These are phyloP conservation scores for Phytopythium kandeliae DNA, from an alignment of 352 stramenopile genomes.

Conservation along the genomic window DNA sequence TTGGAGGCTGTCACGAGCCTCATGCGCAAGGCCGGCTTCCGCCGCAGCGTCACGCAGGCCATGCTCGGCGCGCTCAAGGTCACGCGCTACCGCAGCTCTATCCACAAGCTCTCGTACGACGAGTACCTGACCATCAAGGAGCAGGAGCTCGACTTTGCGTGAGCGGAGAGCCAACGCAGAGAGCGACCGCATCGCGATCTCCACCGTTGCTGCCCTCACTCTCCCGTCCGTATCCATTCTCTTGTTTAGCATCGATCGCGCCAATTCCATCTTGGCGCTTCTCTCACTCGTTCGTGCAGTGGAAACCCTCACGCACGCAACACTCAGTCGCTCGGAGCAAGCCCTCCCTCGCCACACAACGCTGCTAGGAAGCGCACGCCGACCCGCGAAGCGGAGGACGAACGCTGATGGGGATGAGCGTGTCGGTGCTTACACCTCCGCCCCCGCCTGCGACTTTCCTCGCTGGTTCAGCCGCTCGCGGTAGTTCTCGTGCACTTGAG, in stretches of 20 bases:
- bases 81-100: slow-evolving; percentile 77
- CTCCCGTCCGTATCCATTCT: neutral
- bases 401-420: neutral
- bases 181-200: neutral
- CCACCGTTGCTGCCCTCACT: neutral
- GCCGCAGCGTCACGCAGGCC: slow-evolving; percentile 37
- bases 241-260: slow-evolving; percentile 4
- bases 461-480: slow-evolving; percentile 61
- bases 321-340: neutral
- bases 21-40: slow-evolving; percentile 75
- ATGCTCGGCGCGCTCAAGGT: slow-evolving; percentile 65
- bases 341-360: neutral
- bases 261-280: neutral
- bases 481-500: slow-evolving; percentile 74
- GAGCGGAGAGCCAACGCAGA: neutral
- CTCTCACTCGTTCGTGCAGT: neutral
- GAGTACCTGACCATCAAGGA: slow-evolving; percentile 71
- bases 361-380: neutral
- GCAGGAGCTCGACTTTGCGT: slow-evolving; percentile 5
- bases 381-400: neutral
- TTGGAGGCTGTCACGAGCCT: slow-evolving; percentile 71
- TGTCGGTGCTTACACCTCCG: neutral
- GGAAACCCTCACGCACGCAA: neutral
- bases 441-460: slow-evolving; percentile 2
- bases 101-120: slow-evolving; percentile 77